A percentile compares a stretch with the other conserved stretches of the same genome.
These are phyloP conservation scores for Aspergillus vadensis DNA, from an alignment of 2,329 filamentous ascomycete genomes.

Conservation along the genomic window DNA sequence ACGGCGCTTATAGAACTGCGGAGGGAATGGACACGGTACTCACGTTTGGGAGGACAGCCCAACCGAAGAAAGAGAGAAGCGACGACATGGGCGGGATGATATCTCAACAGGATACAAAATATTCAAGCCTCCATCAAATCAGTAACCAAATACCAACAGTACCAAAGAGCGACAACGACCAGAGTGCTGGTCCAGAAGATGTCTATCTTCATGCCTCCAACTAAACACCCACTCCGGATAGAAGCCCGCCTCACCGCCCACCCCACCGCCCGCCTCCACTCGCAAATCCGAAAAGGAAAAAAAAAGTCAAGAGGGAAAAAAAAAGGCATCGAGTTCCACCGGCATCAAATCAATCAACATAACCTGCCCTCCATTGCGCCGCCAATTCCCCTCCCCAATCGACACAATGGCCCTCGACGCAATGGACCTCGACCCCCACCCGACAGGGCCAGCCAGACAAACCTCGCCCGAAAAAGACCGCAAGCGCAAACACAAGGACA, in stretches of 20 bases:
- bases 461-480: constrained; percentile 38
- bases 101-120: no score
- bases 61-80: constrained; percentile 59
- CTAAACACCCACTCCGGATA: neutral
- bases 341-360: constrained; percentile 4
- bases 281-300: constrained; percentile 8
- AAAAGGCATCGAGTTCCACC: constrained; percentile 18
- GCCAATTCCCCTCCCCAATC: neutral
- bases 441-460: constrained; percentile 19
- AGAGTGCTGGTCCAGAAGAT: neutral
- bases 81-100: constrained; percentile 38
- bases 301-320: neutral
- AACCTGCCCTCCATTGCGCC: constrained; percentile 15
- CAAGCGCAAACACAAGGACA: constrained; percentile 50
- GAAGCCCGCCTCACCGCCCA: constrained; percentile 14
- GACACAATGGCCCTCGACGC: constrained; percentile 40
- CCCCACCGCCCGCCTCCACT: constrained; percentile 16
- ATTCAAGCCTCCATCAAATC: neutral
- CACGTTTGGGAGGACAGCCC: constrained; percentile 65
- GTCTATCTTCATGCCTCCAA: neutral
- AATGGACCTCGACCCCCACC: constrained; percentile 42
- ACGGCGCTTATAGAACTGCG: neutral
- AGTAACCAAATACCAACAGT: neutral
- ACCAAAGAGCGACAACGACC: neutral
- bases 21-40: constrained; percentile 25